Evolutionary conservation across 139 green algal species (phyloP), one percentile per base, ranked within the genome.

Genomic region (Yamagishiella unicocca): DNA sequence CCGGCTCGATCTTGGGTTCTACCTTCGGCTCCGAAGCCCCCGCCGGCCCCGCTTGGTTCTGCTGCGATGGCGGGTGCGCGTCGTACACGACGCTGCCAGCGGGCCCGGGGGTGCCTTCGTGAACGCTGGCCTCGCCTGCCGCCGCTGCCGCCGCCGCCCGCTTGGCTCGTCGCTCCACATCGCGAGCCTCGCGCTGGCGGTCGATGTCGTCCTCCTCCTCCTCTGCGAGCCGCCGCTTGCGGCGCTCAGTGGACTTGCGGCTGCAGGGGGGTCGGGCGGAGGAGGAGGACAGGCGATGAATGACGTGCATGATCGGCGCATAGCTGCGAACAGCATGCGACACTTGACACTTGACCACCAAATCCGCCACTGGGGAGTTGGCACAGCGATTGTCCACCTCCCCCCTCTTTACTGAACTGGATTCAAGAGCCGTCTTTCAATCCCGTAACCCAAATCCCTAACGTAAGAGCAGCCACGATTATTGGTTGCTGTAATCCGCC

Each of bases 151-250:
- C 81, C 0, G 43, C 64, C 1, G 64, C 64, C 22, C 64, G 45
- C 64, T 78, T 67, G 45, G 62, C 81, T 3, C 81, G 45, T 1
- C 81, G 64, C 87, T 90, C 67, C n/a, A 58, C 61, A 64, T 91
- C 90, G 4, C 84, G 71, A 71, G 72, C 79, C 83, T 92, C 90
- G 6, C 81, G 53, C 72, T 88, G 54, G 38, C 45, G 68, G 66
- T 93, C 90, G 24, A 85, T 29, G 8, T 84, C 81, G 66, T 97
- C 93, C 54, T 92, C 88, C 31, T 89, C 58, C 45, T 90, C 83
- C 88, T 97, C 94, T 38, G 79, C 40, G 40, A 90, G 75, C 14
- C 94, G 90, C 73, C 83, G 82, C 50, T 92, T 91, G 70, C 88
- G 87, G 1, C 94, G 92, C 31, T 93, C 93, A 53, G 89, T 61